phyloP scores from a whole-genome alignment of 2,329 filamentous ascomycete species.

The Cyanodermella asteris region DNA sequence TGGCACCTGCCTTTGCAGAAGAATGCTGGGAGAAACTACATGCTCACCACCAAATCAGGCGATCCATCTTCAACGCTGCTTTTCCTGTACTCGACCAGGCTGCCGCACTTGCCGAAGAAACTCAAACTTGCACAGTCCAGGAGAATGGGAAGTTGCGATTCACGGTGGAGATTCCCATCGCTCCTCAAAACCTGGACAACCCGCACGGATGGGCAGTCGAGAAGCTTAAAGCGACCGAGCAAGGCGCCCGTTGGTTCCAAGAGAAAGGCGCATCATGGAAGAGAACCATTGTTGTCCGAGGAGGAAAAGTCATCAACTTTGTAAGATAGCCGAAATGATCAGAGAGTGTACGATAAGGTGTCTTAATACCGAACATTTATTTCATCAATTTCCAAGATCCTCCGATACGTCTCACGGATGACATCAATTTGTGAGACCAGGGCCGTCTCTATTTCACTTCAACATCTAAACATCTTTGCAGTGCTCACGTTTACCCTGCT shows the following conservation, averaged over 20 bases:
- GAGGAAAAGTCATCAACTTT: constrained; percentile 54
- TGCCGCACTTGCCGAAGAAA: constrained; percentile 27
- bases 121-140: constrained; percentile 43
- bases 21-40: constrained; percentile 50
- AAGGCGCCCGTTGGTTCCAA: constrained; percentile 6
- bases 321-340: constrained; percentile 26
- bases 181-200: constrained; percentile 12
- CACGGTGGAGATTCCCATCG: constrained; percentile 39
- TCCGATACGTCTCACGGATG: too few relatives aligned
- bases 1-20: constrained; percentile 60
- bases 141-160: constrained; percentile 61
- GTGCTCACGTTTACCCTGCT: constrained; percentile 48
- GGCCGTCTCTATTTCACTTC: too few relatives aligned
- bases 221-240: constrained; percentile 7
- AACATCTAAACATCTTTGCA: constrained; percentile 30
- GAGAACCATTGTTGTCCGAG: constrained; percentile 42
- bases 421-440: too few relatives aligned
- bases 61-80: constrained; percentile 14
- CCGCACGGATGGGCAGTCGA: constrained; percentile 2
- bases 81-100: constrained; percentile 17
- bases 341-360: too few relatives aligned
- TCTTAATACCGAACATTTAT: too few relatives aligned
- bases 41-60: neutral
- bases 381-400: too few relatives aligned
- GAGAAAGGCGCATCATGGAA: constrained; percentile 30